phyloP scores from a whole-genome alignment of 768 basidiomycete species.

The Asterophora lycoperdoides region DNA sequence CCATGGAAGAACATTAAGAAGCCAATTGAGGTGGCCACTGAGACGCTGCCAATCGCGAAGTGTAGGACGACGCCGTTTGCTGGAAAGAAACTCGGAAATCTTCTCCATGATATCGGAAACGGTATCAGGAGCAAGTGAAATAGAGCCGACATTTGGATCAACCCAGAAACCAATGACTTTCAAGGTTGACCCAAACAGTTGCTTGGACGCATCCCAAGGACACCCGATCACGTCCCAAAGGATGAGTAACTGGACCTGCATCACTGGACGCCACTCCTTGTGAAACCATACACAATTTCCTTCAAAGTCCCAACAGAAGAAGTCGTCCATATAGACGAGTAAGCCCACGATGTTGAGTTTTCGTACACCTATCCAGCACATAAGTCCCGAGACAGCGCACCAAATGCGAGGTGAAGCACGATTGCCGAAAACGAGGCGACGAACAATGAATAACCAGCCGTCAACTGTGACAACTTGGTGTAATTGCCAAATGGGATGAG shows the following conservation, averaged over 20 bases:
- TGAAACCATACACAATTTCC: constrained; percentile 21
- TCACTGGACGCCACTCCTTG: constrained; percentile 12
- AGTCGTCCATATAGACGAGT: constrained; percentile 24
- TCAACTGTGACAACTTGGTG: constrained; percentile 28
- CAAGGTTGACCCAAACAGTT: constrained; percentile 18
- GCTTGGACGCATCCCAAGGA: constrained; percentile 26
- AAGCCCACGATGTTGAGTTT: constrained; percentile 3
- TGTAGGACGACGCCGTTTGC: not conserved
- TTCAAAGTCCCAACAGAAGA: constrained; percentile 23
- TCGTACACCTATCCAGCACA: not conserved
- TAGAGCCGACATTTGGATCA: constrained; percentile 22
- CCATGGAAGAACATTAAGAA: constrained; percentile 22
- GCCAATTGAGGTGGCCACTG: constrained; percentile 33
- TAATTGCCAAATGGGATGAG: constrained; percentile 31
- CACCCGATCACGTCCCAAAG: constrained; percentile 24
- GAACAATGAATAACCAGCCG: constrained; percentile 20
- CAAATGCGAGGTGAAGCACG: constrained; percentile 22
- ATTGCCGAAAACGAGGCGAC: constrained; percentile 25
- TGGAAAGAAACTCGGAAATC: not conserved
- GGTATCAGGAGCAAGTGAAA: constrained; percentile 16
- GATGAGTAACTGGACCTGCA: constrained; percentile 24
- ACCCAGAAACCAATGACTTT: constrained; percentile 36
- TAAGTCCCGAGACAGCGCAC: not conserved
- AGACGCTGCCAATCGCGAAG: constrained; percentile 27
- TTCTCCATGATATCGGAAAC: constrained; percentile 12